Evolutionary conservation across 768 basidiomycete species (phyloP), one percentile per base, ranked within the genome.

Genomic region (Calvatia gigantea): DNA sequence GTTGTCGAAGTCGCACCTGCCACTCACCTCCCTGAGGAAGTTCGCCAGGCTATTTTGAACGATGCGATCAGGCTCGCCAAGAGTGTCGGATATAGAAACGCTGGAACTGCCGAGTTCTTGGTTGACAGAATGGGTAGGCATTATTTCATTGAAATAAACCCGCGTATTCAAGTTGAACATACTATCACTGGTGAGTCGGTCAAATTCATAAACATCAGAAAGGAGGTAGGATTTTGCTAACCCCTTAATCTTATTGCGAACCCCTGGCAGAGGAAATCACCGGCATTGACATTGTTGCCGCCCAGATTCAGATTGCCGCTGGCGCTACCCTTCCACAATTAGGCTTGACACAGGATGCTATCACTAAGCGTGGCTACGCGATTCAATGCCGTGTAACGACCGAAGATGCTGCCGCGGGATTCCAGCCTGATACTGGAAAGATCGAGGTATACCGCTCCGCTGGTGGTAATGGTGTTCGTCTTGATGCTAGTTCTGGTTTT

Each of bases 111-210:
- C 23, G 97, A 99, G 75, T 99, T 98, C 79, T 78, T 99, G 71
- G 94, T 98, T 59, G 97, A 98, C 72, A 91, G 94, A 68, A 84
- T 89, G 79, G 94, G 92, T 64, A 82, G 94, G 63, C 94, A 97
- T 73, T 98, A 98, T 74, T 98, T 99, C 76, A 98, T 99, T 66
- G 97, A 99, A 74, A 98, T 99, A 64, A 98, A 98, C 73, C 94
- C 97, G 28, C 94, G 97, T 75, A 98, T 99, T 65, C 97, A 99
- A 72, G 97, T 99, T 73, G 97, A 98, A 69, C 97, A 98, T 73
- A 98, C 97, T 54, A 98, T 98, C 69, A 98, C 97, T 58, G 94
- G 94, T 92, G 58, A 37, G 54, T 56, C 11, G 11, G 6, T 32
- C 15, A 54, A 44, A 25, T 19, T 8, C 41, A 42, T 4, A 9